Evolutionary conservation across 768 basidiomycete species (phyloP).

Genomic region (Lactifluus echinatus): DNA sequence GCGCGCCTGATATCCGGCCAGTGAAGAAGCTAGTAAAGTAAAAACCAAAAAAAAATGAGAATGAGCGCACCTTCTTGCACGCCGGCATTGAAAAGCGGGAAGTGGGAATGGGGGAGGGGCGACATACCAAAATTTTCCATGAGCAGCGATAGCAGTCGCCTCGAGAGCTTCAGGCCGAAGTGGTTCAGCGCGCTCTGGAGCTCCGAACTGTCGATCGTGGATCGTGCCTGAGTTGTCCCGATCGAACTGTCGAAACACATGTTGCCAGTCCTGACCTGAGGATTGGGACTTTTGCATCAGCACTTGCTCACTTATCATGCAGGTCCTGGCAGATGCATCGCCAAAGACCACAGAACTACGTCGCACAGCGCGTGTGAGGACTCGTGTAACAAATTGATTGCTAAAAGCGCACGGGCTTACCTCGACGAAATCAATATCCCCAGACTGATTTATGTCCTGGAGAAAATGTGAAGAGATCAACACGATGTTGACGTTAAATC

Average conservation of each 20-base stretch:
- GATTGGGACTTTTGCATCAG: background rate
- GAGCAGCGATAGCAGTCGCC: constrained; percentile 53
- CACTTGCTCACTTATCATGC: background rate
- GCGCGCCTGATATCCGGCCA: constrained; percentile 22
- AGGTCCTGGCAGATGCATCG: constrained; percentile 48
- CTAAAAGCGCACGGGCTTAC: constrained; percentile 28
- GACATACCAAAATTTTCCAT: constrained; percentile 78
- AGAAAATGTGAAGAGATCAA: background rate
- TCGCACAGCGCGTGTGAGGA: too few relatives aligned
- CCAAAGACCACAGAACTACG: constrained; percentile 70
- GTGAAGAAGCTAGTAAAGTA: constrained; percentile 24
- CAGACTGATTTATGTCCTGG: constrained; percentile 64
- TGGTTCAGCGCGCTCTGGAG: constrained; percentile 57
- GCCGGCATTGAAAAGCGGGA: too few relatives aligned
- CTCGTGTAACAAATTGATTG: constrained; percentile 7
- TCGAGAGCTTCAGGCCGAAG: constrained; percentile 71
- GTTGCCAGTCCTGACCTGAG: constrained; percentile 76
- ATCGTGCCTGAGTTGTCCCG: constrained; percentile 66
- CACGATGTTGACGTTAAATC: too few relatives aligned
- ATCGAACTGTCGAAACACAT: constrained; percentile 76
- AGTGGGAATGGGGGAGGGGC: too few relatives aligned
- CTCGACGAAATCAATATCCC: constrained; percentile 74
- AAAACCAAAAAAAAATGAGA: background rate
- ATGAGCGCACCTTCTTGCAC: too few relatives aligned
- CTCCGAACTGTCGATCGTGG: constrained; percentile 71